phyloP scores from a whole-genome alignment of 108 stramenopile species.

The Nitzschia sp. region DNA sequence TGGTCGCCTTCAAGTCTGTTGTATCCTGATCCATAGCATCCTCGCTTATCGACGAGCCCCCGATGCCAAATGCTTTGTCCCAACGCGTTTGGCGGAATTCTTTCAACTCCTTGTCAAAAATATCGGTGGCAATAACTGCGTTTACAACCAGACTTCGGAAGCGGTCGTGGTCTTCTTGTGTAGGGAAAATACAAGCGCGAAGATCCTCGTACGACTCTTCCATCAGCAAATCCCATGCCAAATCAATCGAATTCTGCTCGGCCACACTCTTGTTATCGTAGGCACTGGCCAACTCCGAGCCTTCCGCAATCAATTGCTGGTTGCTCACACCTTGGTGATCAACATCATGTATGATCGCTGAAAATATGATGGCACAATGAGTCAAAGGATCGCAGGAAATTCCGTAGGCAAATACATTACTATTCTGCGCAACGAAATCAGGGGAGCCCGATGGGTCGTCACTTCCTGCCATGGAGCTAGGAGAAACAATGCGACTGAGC shows the following conservation, averaged over 20 bases:
- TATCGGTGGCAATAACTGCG: conserved; percentile 19
- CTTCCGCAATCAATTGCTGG: conserved; percentile 45
- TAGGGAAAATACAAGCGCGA: neutral
- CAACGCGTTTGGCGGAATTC: conserved; percentile 9
- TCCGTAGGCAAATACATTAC: conserved; percentile 30
- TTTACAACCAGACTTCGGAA: conserved; percentile 24
- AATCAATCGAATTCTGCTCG: conserved; percentile 48
- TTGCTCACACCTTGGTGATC: conserved; percentile 53
- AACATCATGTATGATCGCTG: conserved; percentile 56
- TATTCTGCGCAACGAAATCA: too few species aligned
- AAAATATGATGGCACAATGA: conserved; percentile 49
- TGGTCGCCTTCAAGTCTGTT: conserved; percentile 16
- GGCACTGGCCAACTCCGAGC: conserved; percentile 20
- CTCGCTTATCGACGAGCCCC: too few species aligned
- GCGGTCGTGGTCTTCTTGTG: conserved; percentile 4
- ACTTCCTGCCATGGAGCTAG: conserved; percentile 1
- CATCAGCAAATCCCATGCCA: conserved; percentile 51
- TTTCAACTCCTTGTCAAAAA: conserved; percentile 23
- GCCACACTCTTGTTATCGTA: conserved; percentile 52
- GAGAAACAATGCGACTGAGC: conserved; percentile 27
- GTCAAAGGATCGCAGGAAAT: conserved; percentile 52
- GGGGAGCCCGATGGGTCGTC: neutral
- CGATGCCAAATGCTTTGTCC: conserved; percentile 29
- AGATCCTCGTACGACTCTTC: conserved; percentile 22
- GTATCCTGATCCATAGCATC: neutral